A percentile compares a stretch with the other conserved stretches of the same genome.
phyloP scores from a whole-genome alignment of 257 asterid species.

The Orobanche coerulescens region DNA sequence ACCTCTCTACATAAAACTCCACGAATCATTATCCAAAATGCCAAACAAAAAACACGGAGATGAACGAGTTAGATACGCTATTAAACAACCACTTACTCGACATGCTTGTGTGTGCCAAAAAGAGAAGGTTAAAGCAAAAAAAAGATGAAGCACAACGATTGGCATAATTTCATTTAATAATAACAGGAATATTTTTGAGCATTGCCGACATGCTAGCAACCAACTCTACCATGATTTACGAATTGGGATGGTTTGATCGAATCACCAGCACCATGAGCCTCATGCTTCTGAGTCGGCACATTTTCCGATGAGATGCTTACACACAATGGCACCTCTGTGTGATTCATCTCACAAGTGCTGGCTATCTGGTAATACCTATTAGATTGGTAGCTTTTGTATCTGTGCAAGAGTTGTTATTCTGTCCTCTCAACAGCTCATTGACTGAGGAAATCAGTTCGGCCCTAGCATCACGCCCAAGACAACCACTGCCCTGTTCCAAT shows the following conservation, averaged over 20 bases:
- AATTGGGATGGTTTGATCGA: conserved; percentile 42
- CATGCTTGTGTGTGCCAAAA: conserved; percentile 4
- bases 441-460: conserved; percentile 33
- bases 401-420: conserved; percentile 20
- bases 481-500: conserved; percentile 67
- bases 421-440: conserved; percentile 33
- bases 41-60: not conserved
- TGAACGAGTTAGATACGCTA: no score
- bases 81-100: conserved; percentile 4
- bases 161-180: conserved; percentile 29
- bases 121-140: not conserved
- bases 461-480: conserved; percentile 45
- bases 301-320: conserved; percentile 38
- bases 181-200: conserved; percentile 20
- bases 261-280: conserved; percentile 36
- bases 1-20: conserved; percentile 18
- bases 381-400: conserved; percentile 30
- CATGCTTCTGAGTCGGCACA: conserved; percentile 30
- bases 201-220: conserved; percentile 3
- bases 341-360: conserved; percentile 48
- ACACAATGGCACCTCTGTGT: conserved; percentile 28
- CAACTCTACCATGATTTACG: conserved; percentile 57
- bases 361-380: conserved; percentile 45
- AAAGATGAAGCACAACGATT: conserved; percentile 29
- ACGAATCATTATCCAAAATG: not conserved